Base-by-base conservation (phyloP, 495 filamentous ascomycete species). In the Neurospora tetrasperma region DNA sequence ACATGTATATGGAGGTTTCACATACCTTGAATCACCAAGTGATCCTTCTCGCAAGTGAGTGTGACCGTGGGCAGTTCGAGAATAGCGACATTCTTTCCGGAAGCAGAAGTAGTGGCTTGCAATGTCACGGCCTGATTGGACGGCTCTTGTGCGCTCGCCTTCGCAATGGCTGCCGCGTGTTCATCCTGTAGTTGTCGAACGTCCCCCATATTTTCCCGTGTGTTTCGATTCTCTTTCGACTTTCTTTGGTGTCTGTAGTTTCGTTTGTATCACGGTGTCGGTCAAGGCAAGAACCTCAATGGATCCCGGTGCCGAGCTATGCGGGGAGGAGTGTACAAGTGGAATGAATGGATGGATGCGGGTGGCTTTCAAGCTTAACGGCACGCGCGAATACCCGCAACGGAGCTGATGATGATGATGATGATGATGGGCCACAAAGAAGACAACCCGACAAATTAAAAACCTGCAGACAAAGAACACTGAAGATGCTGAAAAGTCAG, bases 51-150 rank as follows among this genome's bases (percentile, higher is more conserved):
- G 6, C 78, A 72, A 9, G 75, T 77, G 71, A 80, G 75, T 4
- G 72, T 77, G 16, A 79, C 74, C 4, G 70, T 70, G 1, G 76
- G 75, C n/a, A 80, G 76, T 12, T 77, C 71, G 20, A 80, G 75
- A 27, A 76, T 75, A 23, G 71, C 27, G 42, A 72, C 44, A 62
- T 16, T 35, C 14, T 62, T 62, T 54, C 46, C 46, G 11, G 46
- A 54, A 54, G 46, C 46, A 62, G 54, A 62, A 35, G 54, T 62
- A 1, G 54, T 62, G 7, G 54, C 54, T 62, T 62, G 54, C 54
- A 12, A 62, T 31, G 54, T 35, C 54, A 62, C 23, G 44, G 73
- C 42, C 48, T 46, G 69, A 12, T 44, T 20, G 38, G 38, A 14
- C 12, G 14, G 68, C 70, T 70, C 44, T 39, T 35, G 68, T 41